phyloP scores from a whole-genome alignment of 768 basidiomycete species.

The Tricholoma furcatifolium region DNA sequence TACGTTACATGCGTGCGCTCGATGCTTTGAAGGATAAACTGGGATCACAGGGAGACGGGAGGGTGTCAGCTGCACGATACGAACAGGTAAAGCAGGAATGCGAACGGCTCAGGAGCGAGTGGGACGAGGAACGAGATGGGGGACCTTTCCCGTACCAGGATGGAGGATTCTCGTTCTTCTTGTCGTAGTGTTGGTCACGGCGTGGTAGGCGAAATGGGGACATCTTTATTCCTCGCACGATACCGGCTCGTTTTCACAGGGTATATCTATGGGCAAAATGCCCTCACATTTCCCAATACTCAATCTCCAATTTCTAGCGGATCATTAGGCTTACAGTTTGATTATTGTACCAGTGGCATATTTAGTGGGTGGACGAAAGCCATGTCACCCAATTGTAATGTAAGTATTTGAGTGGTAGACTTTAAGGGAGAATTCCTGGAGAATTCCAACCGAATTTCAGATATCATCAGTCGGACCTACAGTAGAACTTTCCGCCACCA shows the following conservation, averaged over 20 bases:
- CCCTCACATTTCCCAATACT: not conserved
- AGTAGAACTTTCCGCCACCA: no score
- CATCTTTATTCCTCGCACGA: not conserved
- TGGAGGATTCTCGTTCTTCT: constrained; percentile 4
- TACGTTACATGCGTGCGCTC: not conserved
- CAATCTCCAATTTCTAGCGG: not conserved
- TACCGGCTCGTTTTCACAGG: not conserved
- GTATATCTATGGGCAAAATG: not conserved
- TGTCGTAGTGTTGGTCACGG: constrained; percentile 1
- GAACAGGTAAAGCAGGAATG: not conserved
- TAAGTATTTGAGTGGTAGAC: no score
- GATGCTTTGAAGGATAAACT: not conserved
- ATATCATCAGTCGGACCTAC: no score
- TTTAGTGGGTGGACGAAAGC: no score
- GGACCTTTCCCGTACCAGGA: constrained; percentile 6
- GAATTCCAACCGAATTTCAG: no score
- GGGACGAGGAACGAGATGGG: constrained; percentile 1
- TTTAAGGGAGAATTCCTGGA: no score
- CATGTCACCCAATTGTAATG: no score
- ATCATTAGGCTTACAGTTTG: not conserved
- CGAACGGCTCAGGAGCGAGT: not conserved
- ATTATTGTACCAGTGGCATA: not conserved
- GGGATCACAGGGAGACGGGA: not conserved
- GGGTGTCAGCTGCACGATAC: not conserved
- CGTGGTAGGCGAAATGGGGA: not conserved